Conservation (phyloP, 2,329 filamentous ascomycete genomes). For the Fusarium begoniae region DNA sequence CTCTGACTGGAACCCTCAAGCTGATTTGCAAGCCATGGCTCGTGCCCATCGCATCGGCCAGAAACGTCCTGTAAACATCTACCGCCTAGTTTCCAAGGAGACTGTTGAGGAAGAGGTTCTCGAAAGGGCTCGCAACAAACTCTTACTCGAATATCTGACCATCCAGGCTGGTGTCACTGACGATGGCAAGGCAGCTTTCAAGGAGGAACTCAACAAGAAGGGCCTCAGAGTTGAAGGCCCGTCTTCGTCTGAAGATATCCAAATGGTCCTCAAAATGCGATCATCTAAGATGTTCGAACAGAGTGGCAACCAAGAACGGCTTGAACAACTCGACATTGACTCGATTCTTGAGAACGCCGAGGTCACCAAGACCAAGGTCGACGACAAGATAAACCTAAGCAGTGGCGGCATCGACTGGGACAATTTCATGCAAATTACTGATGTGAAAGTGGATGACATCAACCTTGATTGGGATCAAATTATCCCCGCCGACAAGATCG, state of each 20-base stretch:
- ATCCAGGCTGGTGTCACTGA: constrained; percentile 98
- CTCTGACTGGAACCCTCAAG: constrained; percentile 98
- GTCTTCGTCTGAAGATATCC: constrained; percentile 92
- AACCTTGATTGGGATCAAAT: constrained; percentile 96
- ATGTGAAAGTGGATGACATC: constrained; percentile 89
- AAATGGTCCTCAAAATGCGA: constrained; percentile 93
- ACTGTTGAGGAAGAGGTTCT: constrained; percentile 98
- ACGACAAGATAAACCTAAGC: constrained; percentile 89
- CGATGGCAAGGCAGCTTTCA: constrained; percentile 84
- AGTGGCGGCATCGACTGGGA: constrained; percentile 87
- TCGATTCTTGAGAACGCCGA: constrained; percentile 97
- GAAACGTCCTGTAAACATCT: constrained; percentile 94
- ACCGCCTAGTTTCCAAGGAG: constrained; percentile 95
- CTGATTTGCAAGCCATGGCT: constrained; percentile 97
- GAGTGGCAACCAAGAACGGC: constrained; percentile 92
- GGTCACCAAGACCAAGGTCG: constrained; percentile 94
- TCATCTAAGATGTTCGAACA: constrained; percentile 99
- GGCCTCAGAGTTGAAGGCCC: constrained; percentile 79
- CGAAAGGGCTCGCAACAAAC: constrained; percentile 95
- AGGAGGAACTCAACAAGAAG: constrained; percentile 81
- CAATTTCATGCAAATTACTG: constrained; percentile 97
- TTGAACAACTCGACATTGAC: constrained; percentile 97
- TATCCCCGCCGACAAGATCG: constrained; percentile 92
- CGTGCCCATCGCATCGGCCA: constrained; percentile 97
- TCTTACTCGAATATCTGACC: constrained; percentile 95